A percentile compares a stretch with the other conserved stretches of the same genome.
phyloP scores from a whole-genome alignment of 441 rosid species.

The Raphanus hybrid region DNA sequence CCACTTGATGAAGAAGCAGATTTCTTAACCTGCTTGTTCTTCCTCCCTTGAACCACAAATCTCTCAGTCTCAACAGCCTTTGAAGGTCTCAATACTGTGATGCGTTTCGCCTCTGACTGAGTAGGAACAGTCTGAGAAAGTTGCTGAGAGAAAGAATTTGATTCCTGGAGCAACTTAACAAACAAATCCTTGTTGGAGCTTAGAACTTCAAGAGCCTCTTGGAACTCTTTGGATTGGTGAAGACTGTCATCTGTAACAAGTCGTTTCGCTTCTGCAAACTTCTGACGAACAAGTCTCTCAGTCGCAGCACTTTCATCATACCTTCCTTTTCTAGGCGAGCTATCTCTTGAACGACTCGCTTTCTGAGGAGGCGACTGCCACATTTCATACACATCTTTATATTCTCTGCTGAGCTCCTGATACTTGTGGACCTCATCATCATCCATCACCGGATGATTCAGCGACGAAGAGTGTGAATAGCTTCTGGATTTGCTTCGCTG shows the following conservation, averaged over 20 bases:
- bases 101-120: slow-evolving; percentile 78
- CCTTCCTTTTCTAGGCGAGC: slow-evolving; percentile 60
- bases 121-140: slow-evolving; percentile 58
- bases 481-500: slow-evolving; percentile 59
- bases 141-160: slow-evolving; percentile 70
- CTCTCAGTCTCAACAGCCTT: slow-evolving; percentile 67
- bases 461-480: slow-evolving; percentile 49
- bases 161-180: slow-evolving; percentile 78
- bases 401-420: slow-evolving; percentile 54
- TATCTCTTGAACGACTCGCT: slow-evolving; percentile 50
- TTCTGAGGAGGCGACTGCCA: slow-evolving; percentile 66
- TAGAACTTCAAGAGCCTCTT: slow-evolving; percentile 84
- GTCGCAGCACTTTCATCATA: slow-evolving; percentile 42
- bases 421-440: slow-evolving; percentile 46
- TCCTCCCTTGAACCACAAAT: slow-evolving; percentile 49
- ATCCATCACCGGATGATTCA: slow-evolving; percentile 52
- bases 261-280: slow-evolving; percentile 88
- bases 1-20: slow-evolving; percentile 47
- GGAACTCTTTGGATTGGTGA: slow-evolving; percentile 81
- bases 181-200: slow-evolving; percentile 81
- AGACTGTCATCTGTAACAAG: slow-evolving; percentile 77
- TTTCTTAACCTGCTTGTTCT: slow-evolving; percentile 52
- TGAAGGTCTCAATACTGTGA: slow-evolving; percentile 89
- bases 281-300: slow-evolving; percentile 78
- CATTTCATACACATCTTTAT: slow-evolving; percentile 76